Evolutionary conservation across 352 stramenopile genomes (phyloP).

Genomic region (Phytopythium montanum): DNA sequence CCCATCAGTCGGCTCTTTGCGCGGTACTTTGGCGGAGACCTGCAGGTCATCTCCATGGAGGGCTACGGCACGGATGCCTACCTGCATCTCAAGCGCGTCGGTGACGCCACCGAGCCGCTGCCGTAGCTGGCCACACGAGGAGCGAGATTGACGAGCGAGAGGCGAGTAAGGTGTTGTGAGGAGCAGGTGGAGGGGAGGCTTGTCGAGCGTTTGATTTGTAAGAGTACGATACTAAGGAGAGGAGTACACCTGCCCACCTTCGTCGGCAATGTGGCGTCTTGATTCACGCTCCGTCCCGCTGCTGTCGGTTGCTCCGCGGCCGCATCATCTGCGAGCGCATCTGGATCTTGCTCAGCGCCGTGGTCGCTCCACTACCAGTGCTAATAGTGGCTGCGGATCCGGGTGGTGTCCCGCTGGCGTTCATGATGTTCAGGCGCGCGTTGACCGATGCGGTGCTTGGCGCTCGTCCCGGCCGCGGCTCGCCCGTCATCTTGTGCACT

Average conservation of each 20-base stretch:
- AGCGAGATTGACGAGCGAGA: neutral
- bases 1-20: constrained; percentile 97
- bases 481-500: constrained; percentile 34
- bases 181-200: neutral
- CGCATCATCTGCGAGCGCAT: constrained; percentile 49
- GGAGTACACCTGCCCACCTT: neutral
- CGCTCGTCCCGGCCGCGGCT: constrained; percentile 4
- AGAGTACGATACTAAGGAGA: constrained; percentile 7
- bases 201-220: constrained; percentile 3
- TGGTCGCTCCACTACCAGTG: constrained; percentile 8
- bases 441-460: neutral
- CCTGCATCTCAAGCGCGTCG: constrained; percentile 91
- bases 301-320: constrained; percentile 32
- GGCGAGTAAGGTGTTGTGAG: neutral
- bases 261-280: neutral
- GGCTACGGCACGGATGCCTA: constrained; percentile 99
- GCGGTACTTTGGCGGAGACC: constrained; percentile 99
- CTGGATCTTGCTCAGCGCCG: constrained; percentile 43
- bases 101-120: constrained; percentile 85
- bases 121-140: constrained; percentile 26
- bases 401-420: neutral
- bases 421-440: neutral
- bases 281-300: neutral
- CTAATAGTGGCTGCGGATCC: neutral
- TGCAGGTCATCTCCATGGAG: constrained; percentile 99